A percentile compares a stretch with the other conserved stretches of the same genome.
Conservation (phyloP, 2,329 filamentous ascomycete species). For the Elsinoe ampelina region DNA sequence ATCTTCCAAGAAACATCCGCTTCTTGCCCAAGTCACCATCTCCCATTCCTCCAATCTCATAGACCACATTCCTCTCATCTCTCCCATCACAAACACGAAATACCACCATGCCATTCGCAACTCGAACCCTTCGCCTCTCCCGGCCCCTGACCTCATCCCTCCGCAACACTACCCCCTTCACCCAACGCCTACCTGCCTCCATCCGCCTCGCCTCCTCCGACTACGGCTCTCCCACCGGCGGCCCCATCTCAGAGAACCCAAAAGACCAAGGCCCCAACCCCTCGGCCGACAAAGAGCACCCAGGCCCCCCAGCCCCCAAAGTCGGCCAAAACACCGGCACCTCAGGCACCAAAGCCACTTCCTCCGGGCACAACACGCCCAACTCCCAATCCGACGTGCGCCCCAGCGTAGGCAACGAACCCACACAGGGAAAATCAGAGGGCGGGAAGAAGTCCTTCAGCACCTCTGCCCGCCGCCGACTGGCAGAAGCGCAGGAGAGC, state of each 20-base stretch:
- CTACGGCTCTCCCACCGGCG: slow-evolving; percentile 36
- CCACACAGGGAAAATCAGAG: background rate
- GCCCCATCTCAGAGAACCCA: slow-evolving; percentile 33
- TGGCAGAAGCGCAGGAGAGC: slow-evolving; percentile 9
- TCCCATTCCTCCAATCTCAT: too few relatives aligned
- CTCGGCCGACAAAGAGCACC: slow-evolving; percentile 35
- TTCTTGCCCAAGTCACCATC: too few relatives aligned
- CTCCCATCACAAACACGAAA: background rate
- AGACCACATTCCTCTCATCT: too few relatives aligned
- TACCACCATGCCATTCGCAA: background rate
- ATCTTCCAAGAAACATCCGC: too few relatives aligned
- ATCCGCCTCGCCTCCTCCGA: slow-evolving; percentile 30
- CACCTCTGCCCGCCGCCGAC: slow-evolving; percentile 1
- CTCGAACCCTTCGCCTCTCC: slow-evolving; percentile 14
- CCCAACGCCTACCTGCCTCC: slow-evolving; percentile 23
- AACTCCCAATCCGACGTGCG: slow-evolving; percentile 10
- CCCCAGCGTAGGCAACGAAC: slow-evolving; percentile 3
- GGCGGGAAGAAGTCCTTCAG: slow-evolving; percentile 14
- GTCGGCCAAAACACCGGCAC: slow-evolving; percentile 29
- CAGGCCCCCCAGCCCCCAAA: slow-evolving; percentile 36
- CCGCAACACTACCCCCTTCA: slow-evolving; percentile 14
- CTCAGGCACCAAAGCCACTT: slow-evolving; percentile 22
- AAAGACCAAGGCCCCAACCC: slow-evolving; percentile 33
- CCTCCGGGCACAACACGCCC: slow-evolving; percentile 18
- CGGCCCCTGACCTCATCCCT: slow-evolving; percentile 16